Evolutionary conservation across 257 asterid genomes (phyloP), one percentile per base, ranked within the genome.

Genomic region (Jacaranda mimosifolia): DNA sequence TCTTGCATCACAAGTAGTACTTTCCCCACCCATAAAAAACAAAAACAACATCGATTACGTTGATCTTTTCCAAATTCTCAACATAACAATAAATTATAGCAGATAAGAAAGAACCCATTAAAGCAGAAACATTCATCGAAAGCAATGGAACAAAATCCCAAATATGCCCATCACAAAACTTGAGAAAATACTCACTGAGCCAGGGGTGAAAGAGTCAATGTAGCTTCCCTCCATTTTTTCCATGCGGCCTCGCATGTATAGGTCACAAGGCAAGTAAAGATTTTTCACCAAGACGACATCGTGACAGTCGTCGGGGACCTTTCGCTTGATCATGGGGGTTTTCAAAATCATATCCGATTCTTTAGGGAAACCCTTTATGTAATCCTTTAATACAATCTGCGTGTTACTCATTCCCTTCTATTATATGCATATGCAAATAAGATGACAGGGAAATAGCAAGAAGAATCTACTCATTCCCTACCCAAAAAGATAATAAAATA

Each of bases 251-350:
- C 77, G 66, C 81, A 81, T 76, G 78, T 86, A 88, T 39, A 89
- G 82, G 59, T 78, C 82, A 51, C 91, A 89, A 0, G 91, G 86
- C 71, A 89, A 68, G 71, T 83, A 86, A 0, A 86, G 80, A 81
- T 89, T 89, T 82, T 85, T 85, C 42, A 89, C 86, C 79, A 86
- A 70, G 45, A 89, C 67, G 17, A 85, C 85, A 13, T 70, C 88
- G 48, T 70, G 52, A 9, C 79, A 73, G 46, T 51, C 86, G 4
- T 69, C 68, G 6, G 87, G 85, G 63, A 83, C 81, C 80, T 83
- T 73, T 45, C 85, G 82, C 8, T 78, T 52, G 17, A 76, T 21
- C 2, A 19, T 64, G 82, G 70, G 36, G 1, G 36, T 75, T 21
- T 40, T 74, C 1, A 83, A 3, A 11, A 35, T 49, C 58, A 68